Evolutionary conservation across 495 filamentous ascomycete species (phyloP).

Genomic region (Penicillium roqueforti): DNA sequence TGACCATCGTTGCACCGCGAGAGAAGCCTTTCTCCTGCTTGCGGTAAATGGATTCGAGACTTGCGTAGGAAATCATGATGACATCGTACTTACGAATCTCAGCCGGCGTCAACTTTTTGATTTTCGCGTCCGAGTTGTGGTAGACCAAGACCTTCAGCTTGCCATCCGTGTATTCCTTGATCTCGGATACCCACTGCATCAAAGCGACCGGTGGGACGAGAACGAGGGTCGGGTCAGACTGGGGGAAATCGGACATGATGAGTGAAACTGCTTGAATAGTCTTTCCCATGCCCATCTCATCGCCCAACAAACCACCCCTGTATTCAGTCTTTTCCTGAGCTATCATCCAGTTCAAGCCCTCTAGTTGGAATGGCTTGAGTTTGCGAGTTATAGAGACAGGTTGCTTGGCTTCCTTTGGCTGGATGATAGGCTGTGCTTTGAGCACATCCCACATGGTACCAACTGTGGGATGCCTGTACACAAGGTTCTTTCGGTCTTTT

Average conservation of each 20-base stretch:
- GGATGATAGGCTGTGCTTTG: constrained; percentile 59
- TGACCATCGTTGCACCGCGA: constrained; percentile 67
- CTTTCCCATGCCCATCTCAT: constrained; percentile 98
- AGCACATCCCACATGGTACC: constrained; percentile 80
- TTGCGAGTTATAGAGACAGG: constrained; percentile 72
- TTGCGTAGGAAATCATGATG: constrained; percentile 95
- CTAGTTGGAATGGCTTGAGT: constrained; percentile 87
- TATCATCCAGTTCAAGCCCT: constrained; percentile 92
- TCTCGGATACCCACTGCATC: constrained; percentile 96
- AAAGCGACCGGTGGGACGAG: constrained; percentile 91
- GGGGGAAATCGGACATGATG: constrained; percentile 95
- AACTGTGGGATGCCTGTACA: constrained; percentile 71
- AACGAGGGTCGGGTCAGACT: constrained; percentile 75
- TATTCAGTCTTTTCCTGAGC: constrained; percentile 80
- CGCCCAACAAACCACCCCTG: constrained; percentile 84
- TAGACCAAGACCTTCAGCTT: constrained; percentile 84
- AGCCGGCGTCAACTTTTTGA: constrained; percentile 66
- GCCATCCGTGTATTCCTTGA: constrained; percentile 83
- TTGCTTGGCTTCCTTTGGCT: constrained; percentile 64
- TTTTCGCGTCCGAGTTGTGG: constrained; percentile 79
- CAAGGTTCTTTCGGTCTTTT: constrained; percentile 62
- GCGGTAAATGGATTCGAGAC: constrained; percentile 83
- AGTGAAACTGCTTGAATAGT: constrained; percentile 96
- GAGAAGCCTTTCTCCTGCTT: constrained; percentile 90
- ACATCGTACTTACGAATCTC: constrained; percentile 82